Evolutionary conservation across 2,329 filamentous ascomycete species (phyloP).

Genomic region (Truncatella angustata): DNA sequence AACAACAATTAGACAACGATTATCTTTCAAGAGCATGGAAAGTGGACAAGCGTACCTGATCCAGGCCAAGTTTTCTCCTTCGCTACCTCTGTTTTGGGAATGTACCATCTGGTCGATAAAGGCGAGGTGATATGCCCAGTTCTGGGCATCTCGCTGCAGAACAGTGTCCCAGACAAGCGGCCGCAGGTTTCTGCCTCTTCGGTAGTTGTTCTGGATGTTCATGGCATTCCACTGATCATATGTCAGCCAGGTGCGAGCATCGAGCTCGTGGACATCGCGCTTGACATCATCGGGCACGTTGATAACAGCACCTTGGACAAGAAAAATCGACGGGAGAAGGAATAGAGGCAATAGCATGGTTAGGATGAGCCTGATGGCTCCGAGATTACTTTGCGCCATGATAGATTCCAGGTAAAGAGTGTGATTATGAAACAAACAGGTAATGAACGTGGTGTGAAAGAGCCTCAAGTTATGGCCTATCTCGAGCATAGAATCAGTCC

Average conservation of each 20-base stretch:
- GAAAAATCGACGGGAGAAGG: neutral
- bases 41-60: neutral
- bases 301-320: neutral
- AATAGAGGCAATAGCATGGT: neutral
- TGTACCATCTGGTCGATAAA: conserved; percentile 1
- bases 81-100: neutral
- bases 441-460: too few relatives aligned
- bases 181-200: neutral
- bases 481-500: too few relatives aligned
- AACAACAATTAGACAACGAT: neutral
- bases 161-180: neutral
- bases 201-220: neutral
- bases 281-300: neutral
- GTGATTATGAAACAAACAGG: neutral
- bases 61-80: conserved; percentile 1
- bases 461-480: too few relatives aligned
- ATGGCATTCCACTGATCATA: conserved; percentile 1
- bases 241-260: neutral
- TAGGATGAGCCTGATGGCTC: neutral
- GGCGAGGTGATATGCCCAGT: conserved; percentile 1
- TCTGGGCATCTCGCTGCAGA: neutral
- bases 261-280: neutral
- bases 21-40: neutral
- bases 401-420: neutral
- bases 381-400: neutral